Evolutionary conservation across 257 asterid genomes (phyloP).

Genomic region (Plantago ovata): DNA sequence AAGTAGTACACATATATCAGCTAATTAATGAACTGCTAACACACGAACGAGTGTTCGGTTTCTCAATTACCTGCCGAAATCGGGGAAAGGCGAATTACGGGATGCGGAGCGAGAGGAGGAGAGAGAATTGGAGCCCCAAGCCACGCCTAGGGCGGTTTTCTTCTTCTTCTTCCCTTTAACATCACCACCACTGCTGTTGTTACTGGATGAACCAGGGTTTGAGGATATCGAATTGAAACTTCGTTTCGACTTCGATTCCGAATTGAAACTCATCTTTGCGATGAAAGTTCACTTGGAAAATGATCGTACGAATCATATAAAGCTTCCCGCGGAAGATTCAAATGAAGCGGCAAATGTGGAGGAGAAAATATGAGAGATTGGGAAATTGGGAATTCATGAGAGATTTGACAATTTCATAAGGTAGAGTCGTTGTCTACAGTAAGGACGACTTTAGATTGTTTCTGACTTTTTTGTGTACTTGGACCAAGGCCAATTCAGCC

Average conservation of each 20-base stretch:
- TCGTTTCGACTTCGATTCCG: conserved; percentile 55
- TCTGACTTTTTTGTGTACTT: too few relatives aligned
- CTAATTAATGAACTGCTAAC: too few relatives aligned
- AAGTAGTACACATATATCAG: too few relatives aligned
- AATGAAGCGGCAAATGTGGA: conserved; percentile 13
- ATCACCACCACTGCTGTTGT: conserved; percentile 23
- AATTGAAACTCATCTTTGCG: conserved; percentile 36
- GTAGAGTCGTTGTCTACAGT: too few relatives aligned
- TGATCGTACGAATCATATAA: background rate
- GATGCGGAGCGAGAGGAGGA: conserved; percentile 50
- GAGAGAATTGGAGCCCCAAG: conserved; percentile 85
- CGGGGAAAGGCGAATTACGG: conserved; percentile 61
- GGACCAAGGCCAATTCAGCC: too few relatives aligned
- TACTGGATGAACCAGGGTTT: conserved; percentile 38
- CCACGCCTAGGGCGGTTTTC: conserved; percentile 65
- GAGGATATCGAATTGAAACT: conserved; percentile 47
- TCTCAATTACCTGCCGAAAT: conserved; percentile 62
- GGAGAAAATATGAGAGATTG: too few relatives aligned
- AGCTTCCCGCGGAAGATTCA: background rate
- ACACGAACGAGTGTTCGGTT: too few relatives aligned
- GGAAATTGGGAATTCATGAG: too few relatives aligned
- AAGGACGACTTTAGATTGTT: too few relatives aligned
- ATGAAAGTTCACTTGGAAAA: background rate
- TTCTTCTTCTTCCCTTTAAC: conserved; percentile 48
- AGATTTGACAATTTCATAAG: too few relatives aligned